Evolutionary conservation across 208 protist species (phyloP), one percentile per base, ranked within the genome.

Genomic region (Histomonas meleagridis): DNA sequence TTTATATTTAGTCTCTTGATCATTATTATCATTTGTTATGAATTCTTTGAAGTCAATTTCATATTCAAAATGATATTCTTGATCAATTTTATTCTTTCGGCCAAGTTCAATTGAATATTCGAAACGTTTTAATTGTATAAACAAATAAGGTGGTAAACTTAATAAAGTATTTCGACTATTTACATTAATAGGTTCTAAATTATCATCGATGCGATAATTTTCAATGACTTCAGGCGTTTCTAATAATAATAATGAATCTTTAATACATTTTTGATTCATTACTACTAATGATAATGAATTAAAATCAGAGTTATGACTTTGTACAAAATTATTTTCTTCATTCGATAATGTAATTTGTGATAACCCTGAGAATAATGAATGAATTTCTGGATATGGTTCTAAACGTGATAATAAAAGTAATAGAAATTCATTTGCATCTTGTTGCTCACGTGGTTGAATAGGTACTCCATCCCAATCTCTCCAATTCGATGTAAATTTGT

Each of bases 381-480:
- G n/a, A 5, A 65, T 65, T 10, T 65, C 60, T n/a, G 60, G 60
- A 65, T 65, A 65, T 5, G n/a, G 3, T 65, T 65, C 60, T 32
- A 65, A 26, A 7, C 23, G 16, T 10, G 60, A 65, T 5, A 79
- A 46, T 28, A 79, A 46, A 32, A 79, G 28, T 28, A 3, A 28
- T 3, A 86, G 55, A n/a, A 86, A 86, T 51, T 86, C 76, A 38
- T 46, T 26, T 38, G 46, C 40, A 86, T 86, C 76, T 55, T 86
- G 76, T 55, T 86, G 76, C 38, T 86, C 46, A 12, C 76, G 40
- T 57, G 46, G 46, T 38, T 86, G n/a, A 26, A 86, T 35, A 38
- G 76, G 76, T 28, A 38, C 16, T 48, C 9, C 10, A 86, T 86
- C 76, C 46, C 46, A 86, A 16, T 43, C 76, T 28, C 55, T 86